Base-by-base conservation (phyloP, 2,329 filamentous ascomycete genomes). In the Pseudocercospora fijiensis region DNA sequence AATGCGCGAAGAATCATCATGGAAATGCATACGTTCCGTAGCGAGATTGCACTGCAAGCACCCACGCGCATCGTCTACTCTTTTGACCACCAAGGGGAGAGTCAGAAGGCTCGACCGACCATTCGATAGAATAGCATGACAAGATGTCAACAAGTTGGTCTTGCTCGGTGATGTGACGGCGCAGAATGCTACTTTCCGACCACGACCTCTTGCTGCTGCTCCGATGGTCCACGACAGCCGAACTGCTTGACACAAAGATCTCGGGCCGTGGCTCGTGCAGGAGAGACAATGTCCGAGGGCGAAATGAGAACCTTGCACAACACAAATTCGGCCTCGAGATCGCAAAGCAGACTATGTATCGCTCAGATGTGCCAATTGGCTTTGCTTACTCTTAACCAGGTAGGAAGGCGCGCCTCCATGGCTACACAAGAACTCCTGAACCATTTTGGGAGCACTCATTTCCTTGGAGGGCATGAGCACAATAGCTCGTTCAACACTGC, bases 281-380 rank as follows among this genome's bases (percentile, higher is more conserved):
- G 26, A 28, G 26, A 24, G 16, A 26, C 24, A 26, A 53, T 28
- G 22, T n/a, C 22, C 16, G 49, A 5, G 28, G 49, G 49, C 22
- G 49, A 53, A 26, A 53, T 53, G 53, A 41, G 20, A 56, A 33
- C n/a, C 53, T 56, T 56, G 51, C 51, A 56, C 53, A 28, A 56
- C 53, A 30, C 10, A 20, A 18, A 56, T 10, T 41, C n/a, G 27
- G 24, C 53, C n/a, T 56, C 6, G 18, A 37, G 26, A 30, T 53
- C 49, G 49, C 20, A 28, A 53, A 28, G 49, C 18, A 24, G 18
- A 13, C 5, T 22, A 22, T 49, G 18, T 49, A 22, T 18, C 10
- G 22, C 45, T 5, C 18, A 49, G 22, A 20, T 11, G 18, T 47
- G 18, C 8, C 22, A 20, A 8, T 47, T 24, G 18, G 45, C 20